Conservation (phyloP, 371 early-diverging fungal genomes). For the Rhizopus sp. region DNA sequence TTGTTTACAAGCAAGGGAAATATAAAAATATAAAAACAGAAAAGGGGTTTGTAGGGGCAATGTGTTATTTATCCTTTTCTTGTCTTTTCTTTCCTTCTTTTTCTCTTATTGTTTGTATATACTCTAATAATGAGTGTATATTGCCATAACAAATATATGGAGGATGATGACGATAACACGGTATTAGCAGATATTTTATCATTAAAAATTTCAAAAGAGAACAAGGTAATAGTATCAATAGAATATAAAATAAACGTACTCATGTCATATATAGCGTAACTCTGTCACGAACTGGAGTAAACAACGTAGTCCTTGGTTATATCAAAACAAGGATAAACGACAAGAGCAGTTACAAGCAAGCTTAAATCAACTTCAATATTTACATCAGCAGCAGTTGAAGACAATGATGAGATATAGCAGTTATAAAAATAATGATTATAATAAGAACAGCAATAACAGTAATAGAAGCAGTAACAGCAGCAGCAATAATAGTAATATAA, state of each 20-base stretch:
- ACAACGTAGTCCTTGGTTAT: background rate
- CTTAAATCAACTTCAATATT: conserved; percentile 26
- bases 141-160: background rate
- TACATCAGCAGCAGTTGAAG: conserved; percentile 28
- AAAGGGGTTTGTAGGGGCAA: background rate
- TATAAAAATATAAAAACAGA: background rate
- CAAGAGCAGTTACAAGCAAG: conserved; percentile 25
- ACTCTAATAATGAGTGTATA: too few species aligned
- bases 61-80: background rate
- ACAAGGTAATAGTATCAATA: conserved; percentile 10
- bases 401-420: conserved; percentile 18
- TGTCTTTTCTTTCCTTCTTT: background rate
- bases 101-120: background rate
- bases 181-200: conserved; percentile 27
- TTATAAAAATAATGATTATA: background rate
- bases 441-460: background rate
- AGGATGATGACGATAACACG: conserved; percentile 20
- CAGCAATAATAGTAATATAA: background rate
- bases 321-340: background rate
- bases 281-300: background rate
- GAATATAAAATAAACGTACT: too few species aligned
- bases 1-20: background rate
- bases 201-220: conserved; percentile 15
- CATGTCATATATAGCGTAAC: background rate
- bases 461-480: background rate